Base-by-base conservation (phyloP, 2,329 filamentous ascomycete species). In the Phoma sp. region DNA sequence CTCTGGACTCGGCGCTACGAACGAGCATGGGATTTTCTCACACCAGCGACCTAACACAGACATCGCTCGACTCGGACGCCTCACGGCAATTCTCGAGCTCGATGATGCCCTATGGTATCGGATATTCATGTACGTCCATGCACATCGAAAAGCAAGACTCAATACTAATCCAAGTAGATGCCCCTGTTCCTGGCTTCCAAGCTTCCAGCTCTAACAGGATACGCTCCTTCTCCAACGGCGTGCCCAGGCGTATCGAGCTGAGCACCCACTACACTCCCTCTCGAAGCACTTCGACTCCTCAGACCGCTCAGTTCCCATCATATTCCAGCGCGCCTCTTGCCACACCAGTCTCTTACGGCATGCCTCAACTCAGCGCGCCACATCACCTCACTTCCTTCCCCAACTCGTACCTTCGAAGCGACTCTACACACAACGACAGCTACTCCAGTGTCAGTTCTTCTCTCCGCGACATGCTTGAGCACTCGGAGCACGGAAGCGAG, bases 21-120 rank as follows among this genome's bases (percentile, higher is more conserved):
- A 74, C 77, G 7, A 80, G 77, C 67, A 77, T 80, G 68, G 79
- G 77, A 30, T 80, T 80, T 58, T 73, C 65, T 10, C 52, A 55
- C 18, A 33, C 35, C 23, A 58, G 58, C 46, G 70, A 73, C 24
- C 57, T 55, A 38, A 61, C 69, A n/a, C 66, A 64, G 33, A 60
- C 62, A 35, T 65, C 65, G 1, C 45, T 62, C 38, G 69, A 69
- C 47, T 59, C 67, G 2, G 53, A 71, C 24, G 57, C 55, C 44
- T 60, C 63, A 51, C 58, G 66, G 14, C 59, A 67, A 7, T 71
- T 68, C 56, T 69, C 70, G 2, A 66, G 62, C 55, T 69, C 70
- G 6, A 69, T 75, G 58, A 69, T 75, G 64, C 72, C 73, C 1
- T 75, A 75, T 51, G 73, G 73, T 14, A 64, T 76, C 48, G 72